Base-by-base conservation (phyloP, 2,329 filamentous ascomycete species). In the Aspergillus carbonarius region DNA sequence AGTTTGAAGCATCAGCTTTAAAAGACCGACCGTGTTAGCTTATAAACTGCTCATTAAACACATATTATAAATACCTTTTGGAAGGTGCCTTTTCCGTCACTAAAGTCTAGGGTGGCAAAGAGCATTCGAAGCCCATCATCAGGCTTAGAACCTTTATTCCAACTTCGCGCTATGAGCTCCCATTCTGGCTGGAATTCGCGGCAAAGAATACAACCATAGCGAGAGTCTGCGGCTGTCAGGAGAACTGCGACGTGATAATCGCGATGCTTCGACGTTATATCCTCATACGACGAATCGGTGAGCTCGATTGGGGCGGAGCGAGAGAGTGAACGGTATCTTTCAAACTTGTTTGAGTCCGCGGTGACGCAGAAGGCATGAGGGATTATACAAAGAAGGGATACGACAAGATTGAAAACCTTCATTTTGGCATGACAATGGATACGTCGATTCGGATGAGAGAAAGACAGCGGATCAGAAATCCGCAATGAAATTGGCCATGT, bases 121-220 rank as follows among this genome's bases (percentile, higher is more conserved):
- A 98, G 74, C 63, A 96, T 69, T 59, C 85, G 80, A 13, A 75
- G 61, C 1, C 65, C 71, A 54, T 73, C 68, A 32, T 73, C 68
- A 32, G 62, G 63, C 79, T 89, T 91, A 76, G 96, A 90, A 7
- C 91, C 92, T 74, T 90, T 92, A 62, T 83, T 82, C 95, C 95
- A 99, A 77, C 90, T 95, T 76, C 87, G 90, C 55, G 85, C 86
- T 55, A 99, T 79, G 55, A 98, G 76, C 56, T 96, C 90, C 90
- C 92, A 99, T 78, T 99, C 95, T 1, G 93, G 89, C 74, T 96
- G 90, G 75, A 99, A 96, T 54, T 96, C 91, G 54, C 87, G 85
- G 76, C 95, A 99, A 50, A 98, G 81, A 65, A 87, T 81, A 74
- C 95, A 99, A 60, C 90, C 91, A 72, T 91, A 97, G 59, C 91